These are phyloP conservation scores for Hysterangium stoloniferum DNA, from an alignment of 768 basidiomycete species.

Conservation along the genomic window DNA sequence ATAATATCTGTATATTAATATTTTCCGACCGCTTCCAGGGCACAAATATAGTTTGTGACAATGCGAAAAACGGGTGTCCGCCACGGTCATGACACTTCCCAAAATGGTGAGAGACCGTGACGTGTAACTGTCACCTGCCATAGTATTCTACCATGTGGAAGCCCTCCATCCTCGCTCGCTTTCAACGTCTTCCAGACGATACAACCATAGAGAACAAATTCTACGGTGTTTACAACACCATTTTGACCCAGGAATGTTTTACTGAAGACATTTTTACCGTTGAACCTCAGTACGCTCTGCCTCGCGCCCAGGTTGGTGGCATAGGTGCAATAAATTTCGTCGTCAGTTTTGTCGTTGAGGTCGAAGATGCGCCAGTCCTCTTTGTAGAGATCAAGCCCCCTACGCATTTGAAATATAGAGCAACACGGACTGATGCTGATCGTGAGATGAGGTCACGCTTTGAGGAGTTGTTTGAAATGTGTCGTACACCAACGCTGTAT, in stretches of 20 bases:
- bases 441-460: slow-evolving; percentile 8
- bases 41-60: no score
- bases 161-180: no score
- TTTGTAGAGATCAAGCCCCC: slow-evolving; percentile 11
- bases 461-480: neutral
- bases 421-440: slow-evolving; percentile 1
- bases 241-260: slow-evolving; percentile 1
- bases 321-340: neutral
- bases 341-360: slow-evolving; percentile 6
- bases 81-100: no score
- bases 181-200: no score
- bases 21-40: no score
- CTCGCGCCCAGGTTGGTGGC: no score
- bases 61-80: no score
- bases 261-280: slow-evolving; percentile 5
- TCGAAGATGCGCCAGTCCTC: slow-evolving; percentile 4
- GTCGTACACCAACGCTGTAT: neutral
- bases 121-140: no score
- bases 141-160: no score
- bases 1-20: no score
- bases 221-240: slow-evolving; percentile 10
- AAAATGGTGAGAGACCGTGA: no score
- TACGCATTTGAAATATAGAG: neutral
- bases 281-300: slow-evolving; percentile 3
- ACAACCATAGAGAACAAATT: neutral